These are phyloP conservation scores for Malus sylvestris DNA, from an alignment of 306 rosid species.

Conservation along the genomic window DNA sequence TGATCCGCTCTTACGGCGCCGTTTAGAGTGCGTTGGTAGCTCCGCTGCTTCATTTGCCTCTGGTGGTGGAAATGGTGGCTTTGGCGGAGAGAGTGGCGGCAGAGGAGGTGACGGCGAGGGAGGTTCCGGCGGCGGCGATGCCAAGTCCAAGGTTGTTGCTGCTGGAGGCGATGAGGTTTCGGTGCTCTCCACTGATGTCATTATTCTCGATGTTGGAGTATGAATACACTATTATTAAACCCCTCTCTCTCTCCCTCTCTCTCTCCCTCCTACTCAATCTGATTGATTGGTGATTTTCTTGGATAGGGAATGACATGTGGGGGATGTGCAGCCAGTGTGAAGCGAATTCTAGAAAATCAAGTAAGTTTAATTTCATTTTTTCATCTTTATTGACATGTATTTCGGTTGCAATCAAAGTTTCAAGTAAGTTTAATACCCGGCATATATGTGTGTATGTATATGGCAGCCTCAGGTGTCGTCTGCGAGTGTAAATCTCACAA, in stretches of 20 bases:
- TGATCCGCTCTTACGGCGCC: conserved; percentile 28
- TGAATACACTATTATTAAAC: background rate
- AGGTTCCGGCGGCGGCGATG: conserved; percentile 43
- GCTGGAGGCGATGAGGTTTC: conserved; percentile 48
- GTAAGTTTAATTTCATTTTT: conserved; percentile 30
- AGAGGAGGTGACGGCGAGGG: conserved; percentile 35
- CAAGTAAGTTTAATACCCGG: background rate
- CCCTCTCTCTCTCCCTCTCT: background rate
- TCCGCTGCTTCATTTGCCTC: conserved; percentile 53
- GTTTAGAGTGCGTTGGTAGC: conserved; percentile 43
- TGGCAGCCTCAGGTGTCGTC: conserved; percentile 83
- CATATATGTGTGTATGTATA: background rate
- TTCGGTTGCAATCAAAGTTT: background rate
- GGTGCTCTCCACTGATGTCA: conserved; percentile 50
- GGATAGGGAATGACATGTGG: conserved; percentile 57
- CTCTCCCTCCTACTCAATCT: background rate
- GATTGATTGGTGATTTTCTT: background rate
- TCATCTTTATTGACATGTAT: background rate
- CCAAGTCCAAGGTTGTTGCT: conserved; percentile 37
- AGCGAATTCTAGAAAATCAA: conserved; percentile 63
- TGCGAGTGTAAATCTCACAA: conserved; percentile 70
- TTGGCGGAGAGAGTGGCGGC: conserved; percentile 35
- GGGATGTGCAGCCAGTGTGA: conserved; percentile 78
- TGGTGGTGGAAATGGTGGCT: conserved; percentile 49
- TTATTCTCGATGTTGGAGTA: conserved; percentile 85